These are phyloP conservation scores for Nitzschia sp. DNA, from an alignment of 108 stramenopile species.

Conservation along the genomic window DNA sequence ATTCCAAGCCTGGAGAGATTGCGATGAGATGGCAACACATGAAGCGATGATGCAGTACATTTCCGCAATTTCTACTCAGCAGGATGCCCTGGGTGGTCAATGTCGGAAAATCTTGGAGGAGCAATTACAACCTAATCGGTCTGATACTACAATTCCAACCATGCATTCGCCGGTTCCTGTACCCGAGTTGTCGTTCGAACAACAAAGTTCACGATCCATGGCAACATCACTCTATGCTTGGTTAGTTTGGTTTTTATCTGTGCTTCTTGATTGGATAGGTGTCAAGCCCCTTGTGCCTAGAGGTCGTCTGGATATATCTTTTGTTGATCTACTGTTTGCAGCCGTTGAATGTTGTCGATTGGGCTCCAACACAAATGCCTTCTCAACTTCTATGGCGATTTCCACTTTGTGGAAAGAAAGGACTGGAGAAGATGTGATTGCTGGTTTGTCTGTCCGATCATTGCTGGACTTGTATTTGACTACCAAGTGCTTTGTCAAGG, in stretches of 20 bases:
- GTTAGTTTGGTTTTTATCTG: not conserved
- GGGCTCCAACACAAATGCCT: not conserved
- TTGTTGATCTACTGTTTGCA: slow-evolving; percentile 51
- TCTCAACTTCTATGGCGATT: slow-evolving; percentile 2
- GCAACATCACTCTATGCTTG: not conserved
- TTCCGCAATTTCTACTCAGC: slow-evolving; percentile 20
- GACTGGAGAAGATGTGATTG: slow-evolving; percentile 34
- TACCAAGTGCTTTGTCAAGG: slow-evolving; percentile 47
- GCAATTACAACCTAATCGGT: not conserved
- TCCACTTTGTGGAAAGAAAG: slow-evolving; percentile 5
- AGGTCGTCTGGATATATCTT: slow-evolving; percentile 67
- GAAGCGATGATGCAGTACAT: slow-evolving; percentile 54
- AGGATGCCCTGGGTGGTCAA: slow-evolving; percentile 28
- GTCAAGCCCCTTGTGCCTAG: slow-evolving; percentile 61
- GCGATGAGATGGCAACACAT: slow-evolving; percentile 5
- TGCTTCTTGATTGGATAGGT: slow-evolving; percentile 15
- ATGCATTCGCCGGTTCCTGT: not conserved
- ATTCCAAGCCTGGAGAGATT: slow-evolving; percentile 48
- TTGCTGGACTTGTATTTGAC: slow-evolving; percentile 73
- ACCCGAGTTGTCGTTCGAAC: not conserved
- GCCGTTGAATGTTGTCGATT: slow-evolving; percentile 37
- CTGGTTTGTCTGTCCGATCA: slow-evolving; percentile 73
- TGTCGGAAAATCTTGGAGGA: slow-evolving; percentile 15
- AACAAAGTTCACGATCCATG: not conserved
- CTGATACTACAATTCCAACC: not conserved